phyloP scores from a whole-genome alignment of 1,139 yeast species.

The Yamadazyma sp. region DNA sequence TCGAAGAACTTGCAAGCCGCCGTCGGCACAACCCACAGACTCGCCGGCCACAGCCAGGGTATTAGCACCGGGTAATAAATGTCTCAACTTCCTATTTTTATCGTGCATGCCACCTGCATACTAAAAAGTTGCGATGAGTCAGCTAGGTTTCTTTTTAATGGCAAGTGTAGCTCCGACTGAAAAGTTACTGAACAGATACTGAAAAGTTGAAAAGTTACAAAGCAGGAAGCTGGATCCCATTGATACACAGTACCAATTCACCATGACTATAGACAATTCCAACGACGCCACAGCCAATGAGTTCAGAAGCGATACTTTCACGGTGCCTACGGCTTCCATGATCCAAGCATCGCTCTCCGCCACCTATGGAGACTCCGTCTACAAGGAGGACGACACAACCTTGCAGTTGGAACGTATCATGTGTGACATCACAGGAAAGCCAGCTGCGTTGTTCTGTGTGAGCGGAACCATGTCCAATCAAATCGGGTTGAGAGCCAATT shows the following conservation, averaged over 20 bases:
- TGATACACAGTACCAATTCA: neutral
- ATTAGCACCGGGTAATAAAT: too few relatives aligned
- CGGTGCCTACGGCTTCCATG: slow-evolving; percentile 45
- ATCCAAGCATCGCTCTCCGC: slow-evolving; percentile 27
- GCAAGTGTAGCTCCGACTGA: too few relatives aligned
- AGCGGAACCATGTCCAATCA: slow-evolving; percentile 51
- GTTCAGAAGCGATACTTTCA: slow-evolving; percentile 49
- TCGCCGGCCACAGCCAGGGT: too few relatives aligned
- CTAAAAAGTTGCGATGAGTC: neutral
- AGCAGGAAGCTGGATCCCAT: too few relatives aligned
- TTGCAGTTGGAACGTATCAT: slow-evolving; percentile 34
- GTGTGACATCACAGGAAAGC: slow-evolving; percentile 39
- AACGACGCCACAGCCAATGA: slow-evolving; percentile 31
- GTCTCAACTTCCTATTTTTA: too few relatives aligned
- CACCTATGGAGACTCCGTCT: slow-evolving; percentile 45
- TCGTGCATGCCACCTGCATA: neutral
- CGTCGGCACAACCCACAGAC: too few relatives aligned
- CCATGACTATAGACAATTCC: neutral
- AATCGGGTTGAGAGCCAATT: slow-evolving; percentile 39
- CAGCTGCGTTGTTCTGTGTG: slow-evolving; percentile 44
- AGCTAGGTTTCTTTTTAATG: neutral
- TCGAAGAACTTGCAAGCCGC: too few relatives aligned
- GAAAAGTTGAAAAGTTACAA: too few relatives aligned
- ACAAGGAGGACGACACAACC: slow-evolving; percentile 43
- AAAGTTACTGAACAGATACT: too few relatives aligned